Percentiles rank a stretch among this genome's conserved stretches.
Conservation (phyloP, 148 eudicot species). For the Pouteria glomerata region DNA sequence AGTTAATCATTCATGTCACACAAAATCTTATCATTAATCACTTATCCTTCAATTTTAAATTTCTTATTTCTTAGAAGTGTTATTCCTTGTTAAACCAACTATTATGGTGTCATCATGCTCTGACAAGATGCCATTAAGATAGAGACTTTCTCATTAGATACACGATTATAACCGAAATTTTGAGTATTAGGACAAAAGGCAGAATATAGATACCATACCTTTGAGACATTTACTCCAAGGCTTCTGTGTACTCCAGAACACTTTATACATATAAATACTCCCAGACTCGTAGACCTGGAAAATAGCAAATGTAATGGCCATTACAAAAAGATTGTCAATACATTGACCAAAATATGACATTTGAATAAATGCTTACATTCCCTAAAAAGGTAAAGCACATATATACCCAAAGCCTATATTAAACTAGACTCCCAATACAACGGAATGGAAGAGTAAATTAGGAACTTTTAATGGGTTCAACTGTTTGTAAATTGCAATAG, state of each 20-base stretch:
- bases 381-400: too few species aligned
- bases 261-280: conserved; percentile 90
- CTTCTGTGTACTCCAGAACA: conserved; percentile 98
- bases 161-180: not conserved
- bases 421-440: too few species aligned
- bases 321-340: not conserved
- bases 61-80: not conserved
- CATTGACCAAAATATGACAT: too few species aligned
- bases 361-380: too few species aligned
- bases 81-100: not conserved
- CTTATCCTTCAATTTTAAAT: not conserved
- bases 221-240: conserved; percentile 90
- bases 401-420: too few species aligned
- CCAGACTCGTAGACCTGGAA: conserved; percentile 68
- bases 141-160: not conserved
- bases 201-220: conserved; percentile 42
- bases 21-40: not conserved
- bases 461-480: too few species aligned
- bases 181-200: not conserved
- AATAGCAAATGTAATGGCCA: conserved; percentile 3
- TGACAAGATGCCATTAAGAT: not conserved
- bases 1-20: not conserved
- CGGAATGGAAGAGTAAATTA: too few species aligned
- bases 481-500: too few species aligned
- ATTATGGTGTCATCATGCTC: too few species aligned